Evolutionary conservation across 192 early-diverging fungal genomes (phyloP).

Genomic region (Podila epicladia): DNA sequence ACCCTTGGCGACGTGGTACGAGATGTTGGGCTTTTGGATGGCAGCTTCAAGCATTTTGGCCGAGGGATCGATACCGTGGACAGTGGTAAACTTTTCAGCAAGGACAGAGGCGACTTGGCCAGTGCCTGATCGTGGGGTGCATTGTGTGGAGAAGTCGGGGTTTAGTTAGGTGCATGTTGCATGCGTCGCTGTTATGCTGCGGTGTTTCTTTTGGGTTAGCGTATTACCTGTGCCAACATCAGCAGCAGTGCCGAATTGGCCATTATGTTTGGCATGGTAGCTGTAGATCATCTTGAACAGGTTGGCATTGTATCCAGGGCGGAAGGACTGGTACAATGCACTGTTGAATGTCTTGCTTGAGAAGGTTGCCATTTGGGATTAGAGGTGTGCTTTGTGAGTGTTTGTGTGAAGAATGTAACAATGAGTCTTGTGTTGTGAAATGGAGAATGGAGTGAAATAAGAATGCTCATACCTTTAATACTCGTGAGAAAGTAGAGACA

Average conservation of each 20-base stretch:
- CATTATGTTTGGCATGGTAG: slow-evolving; percentile 51
- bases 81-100: slow-evolving; percentile 58
- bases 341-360: slow-evolving; percentile 50
- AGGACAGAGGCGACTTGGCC: slow-evolving; percentile 61
- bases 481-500: too few species aligned
- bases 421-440: background rate
- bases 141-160: background rate
- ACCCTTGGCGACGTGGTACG: slow-evolving; percentile 50
- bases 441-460: background rate
- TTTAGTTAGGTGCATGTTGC: background rate
- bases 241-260: slow-evolving; percentile 53
- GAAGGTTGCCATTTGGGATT: slow-evolving; percentile 46
- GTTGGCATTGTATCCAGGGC: slow-evolving; percentile 37
- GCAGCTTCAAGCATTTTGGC: slow-evolving; percentile 53
- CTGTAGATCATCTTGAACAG: slow-evolving; percentile 55
- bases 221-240: slow-evolving; percentile 58
- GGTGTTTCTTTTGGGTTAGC: background rate
- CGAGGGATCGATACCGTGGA: slow-evolving; percentile 57
- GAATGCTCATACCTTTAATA: too few species aligned
- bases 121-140: slow-evolving; percentile 46
- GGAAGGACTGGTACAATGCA: slow-evolving; percentile 43
- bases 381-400: background rate
- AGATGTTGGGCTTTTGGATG: slow-evolving; percentile 50
- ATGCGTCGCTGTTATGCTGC: background rate
- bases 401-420: background rate